Percentiles rank a stretch among this genome's conserved stretches.
Conservation (phyloP, 768 basidiomycete genomes). For the Termitomyces sp. region DNA sequence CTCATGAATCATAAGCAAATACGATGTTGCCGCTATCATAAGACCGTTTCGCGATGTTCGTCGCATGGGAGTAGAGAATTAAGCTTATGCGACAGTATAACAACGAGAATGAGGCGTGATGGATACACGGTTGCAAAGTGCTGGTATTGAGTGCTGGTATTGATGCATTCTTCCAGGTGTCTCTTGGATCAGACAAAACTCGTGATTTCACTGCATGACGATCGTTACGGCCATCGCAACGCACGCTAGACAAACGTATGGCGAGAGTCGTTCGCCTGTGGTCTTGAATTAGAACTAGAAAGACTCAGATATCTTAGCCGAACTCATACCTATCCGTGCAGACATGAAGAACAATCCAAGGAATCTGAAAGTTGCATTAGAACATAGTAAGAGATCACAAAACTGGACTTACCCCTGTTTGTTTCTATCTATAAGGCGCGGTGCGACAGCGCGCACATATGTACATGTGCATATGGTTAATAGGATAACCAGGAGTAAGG, state of each 20-base stretch:
- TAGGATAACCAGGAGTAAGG: constrained; percentile 88
- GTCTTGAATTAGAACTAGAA: background rate
- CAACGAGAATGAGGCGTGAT: background rate
- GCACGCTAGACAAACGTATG: constrained; percentile 93
- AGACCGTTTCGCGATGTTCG: background rate
- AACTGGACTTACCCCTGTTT: constrained; percentile 79
- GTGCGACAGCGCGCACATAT: constrained; percentile 87
- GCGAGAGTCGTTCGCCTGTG: constrained; percentile 90
- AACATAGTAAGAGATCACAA: background rate
- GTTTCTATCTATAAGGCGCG: constrained; percentile 88
- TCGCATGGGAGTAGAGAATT: background rate
- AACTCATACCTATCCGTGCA: constrained; percentile 83
- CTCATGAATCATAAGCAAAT: background rate
- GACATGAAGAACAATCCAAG: constrained; percentile 93
- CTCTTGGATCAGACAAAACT: constrained; percentile 11
- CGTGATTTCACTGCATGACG: constrained; percentile 32
- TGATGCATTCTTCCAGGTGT: background rate
- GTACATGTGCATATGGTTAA: constrained; percentile 97
- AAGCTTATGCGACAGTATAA: background rate
- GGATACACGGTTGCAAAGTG: background rate
- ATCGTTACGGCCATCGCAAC: constrained; percentile 87
- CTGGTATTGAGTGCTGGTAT: background rate
- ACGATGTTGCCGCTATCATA: no score
- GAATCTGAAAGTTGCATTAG: constrained; percentile 49
- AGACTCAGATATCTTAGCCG: background rate